Evolutionary conservation across 2,329 filamentous ascomycete species (phyloP), one percentile per base, ranked within the genome.

Genomic region (Ploettnerulaceae sp.): DNA sequence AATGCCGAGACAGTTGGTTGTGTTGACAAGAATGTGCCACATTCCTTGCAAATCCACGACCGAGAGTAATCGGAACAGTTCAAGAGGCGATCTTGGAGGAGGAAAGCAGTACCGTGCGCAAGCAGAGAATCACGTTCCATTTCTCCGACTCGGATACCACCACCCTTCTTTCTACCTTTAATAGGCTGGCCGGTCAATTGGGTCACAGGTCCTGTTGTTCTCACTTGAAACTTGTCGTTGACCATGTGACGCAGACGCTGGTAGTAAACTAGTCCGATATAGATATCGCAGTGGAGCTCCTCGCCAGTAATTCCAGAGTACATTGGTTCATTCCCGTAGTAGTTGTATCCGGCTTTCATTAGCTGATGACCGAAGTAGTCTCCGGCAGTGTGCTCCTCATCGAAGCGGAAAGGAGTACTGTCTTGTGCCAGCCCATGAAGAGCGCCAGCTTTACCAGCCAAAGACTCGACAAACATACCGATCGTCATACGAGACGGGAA

Each of bases 401-500:
- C 84, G 66, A 97, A 98, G 57, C 84, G 83, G 77, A 96, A 98
- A 0, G 93, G 93, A 0, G 93, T 97, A 34, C 82, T 90, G 66
- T 98, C 93, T 67, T 97, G 93, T 0, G 93, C 87, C n/a, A 96
- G 76, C 36, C 93, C 93, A 66, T 98, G 93, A 26, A 98, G 77
- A 11, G 91, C 87, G 36, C 93, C 93, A 7, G 91, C 82, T 71
- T 98, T 98, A 51, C 93, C 93, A 7, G 93, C 93, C 42, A 98
- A 77, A 4, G 90, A 96, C 72, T 98, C 93, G 63, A 98, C 82
- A 68, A 98, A 97, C 88, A 97, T 97, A 64, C 93, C 93, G 64
- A 98, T 98, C 15, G 93, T 98, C 93, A 98, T 98, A 69, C 93
- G 90, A 35, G 91, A 97, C 6, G 93, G 93, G 77, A 98, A 98